Conservation (phyloP, 164 flowering plant species). For the Sextonia rubra region DNA sequence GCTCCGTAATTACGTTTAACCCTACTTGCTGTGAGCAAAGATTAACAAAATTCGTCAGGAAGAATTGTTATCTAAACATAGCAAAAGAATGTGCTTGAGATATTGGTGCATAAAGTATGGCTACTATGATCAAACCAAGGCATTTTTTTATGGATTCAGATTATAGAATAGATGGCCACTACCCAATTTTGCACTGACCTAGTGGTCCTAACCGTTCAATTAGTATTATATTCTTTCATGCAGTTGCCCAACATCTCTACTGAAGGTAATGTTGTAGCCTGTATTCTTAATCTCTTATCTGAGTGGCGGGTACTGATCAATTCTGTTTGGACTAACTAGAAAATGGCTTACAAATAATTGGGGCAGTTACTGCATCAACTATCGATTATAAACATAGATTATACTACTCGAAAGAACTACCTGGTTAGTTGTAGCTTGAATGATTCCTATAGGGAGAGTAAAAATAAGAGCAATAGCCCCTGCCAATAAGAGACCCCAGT, state of each 20-base stretch:
- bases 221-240: neutral
- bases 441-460: conserved; percentile 71
- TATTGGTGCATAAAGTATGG: too few relatives aligned
- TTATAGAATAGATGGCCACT: too few relatives aligned
- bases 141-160: too few relatives aligned
- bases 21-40: conserved; percentile 34
- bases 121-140: too few relatives aligned
- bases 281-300: too few relatives aligned
- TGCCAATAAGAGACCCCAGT: conserved; percentile 75
- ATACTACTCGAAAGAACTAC: conserved; percentile 21
- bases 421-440: conserved; percentile 70
- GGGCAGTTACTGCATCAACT: too few relatives aligned
- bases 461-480: conserved; percentile 48
- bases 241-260: neutral
- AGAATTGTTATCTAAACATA: too few relatives aligned
- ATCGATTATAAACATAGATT: too few relatives aligned
- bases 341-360: too few relatives aligned
- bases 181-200: neutral
- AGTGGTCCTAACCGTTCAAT: neutral
- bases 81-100: too few relatives aligned
- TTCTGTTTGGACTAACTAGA: neutral
- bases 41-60: too few relatives aligned
- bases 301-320: neutral
- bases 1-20: conserved; percentile 53
- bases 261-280: neutral